Evolutionary conservation across 495 filamentous ascomycete genomes (phyloP), one percentile per base, ranked within the genome.

Genomic region (Trichoderma reesei): DNA sequence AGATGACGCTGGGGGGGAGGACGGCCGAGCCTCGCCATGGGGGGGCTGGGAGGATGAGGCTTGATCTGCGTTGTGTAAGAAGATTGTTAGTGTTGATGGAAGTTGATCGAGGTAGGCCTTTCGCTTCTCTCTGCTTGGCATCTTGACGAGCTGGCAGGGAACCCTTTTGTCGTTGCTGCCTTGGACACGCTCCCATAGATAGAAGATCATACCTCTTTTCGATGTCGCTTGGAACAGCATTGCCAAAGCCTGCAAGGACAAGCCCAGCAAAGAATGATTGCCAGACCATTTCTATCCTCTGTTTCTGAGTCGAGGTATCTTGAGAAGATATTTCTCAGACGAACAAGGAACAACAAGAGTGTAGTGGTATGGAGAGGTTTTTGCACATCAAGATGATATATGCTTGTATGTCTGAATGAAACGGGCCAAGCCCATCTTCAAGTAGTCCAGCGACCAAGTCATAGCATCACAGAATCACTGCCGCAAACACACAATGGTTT

Each of bases 381-480:
- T 7, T 18, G n/a, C 44, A 26, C 16, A 18, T 48, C n/a, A 4
- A 18, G 0, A 18, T n/a, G 16, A 16, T 3, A 44, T 11, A 44
- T 44, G 0, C 5, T 14, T 44, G 13, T 16, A 44, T 44, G 13
- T 18, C n/a, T 1, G 16, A 48, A 6, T 48, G 8, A 2, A 48
- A 56, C 51, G 18, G 44, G 51, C 26, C 51, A 34, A 8, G 3
- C 26, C 51, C 31, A 11, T 9, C 51, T 36, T 56, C 51, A 56
- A 56, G 51, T 56, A 56, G 51, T 56, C n/a, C n/a, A n/a, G n/a
- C n/a, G n/a, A n/a, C 51, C 20, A 56, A 33, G 13, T 11, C 20
- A n/a, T n/a, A n/a, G n/a, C 51, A 26, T 56, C 51, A 56, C 51
- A 56, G 20, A 20, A 56, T 56, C 26, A 34, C 51, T 56, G 51